Evolutionary conservation across 2,329 filamentous ascomycete genomes (phyloP).

Genomic region (Ascochyta viciae-villosae): DNA sequence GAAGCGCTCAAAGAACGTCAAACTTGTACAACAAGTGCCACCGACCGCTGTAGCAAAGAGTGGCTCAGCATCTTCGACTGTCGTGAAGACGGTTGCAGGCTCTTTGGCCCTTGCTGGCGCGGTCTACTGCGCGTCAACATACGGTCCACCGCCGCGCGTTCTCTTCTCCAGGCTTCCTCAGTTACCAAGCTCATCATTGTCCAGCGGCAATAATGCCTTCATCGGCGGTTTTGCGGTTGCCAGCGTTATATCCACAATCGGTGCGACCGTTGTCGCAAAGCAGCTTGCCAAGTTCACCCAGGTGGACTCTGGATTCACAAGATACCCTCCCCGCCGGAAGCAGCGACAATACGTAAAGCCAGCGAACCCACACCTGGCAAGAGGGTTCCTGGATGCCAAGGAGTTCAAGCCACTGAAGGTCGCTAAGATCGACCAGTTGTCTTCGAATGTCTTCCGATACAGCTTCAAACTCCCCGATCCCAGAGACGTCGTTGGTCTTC

Average conservation of each 20-base stretch:
- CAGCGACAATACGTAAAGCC: slow-evolving; percentile 15
- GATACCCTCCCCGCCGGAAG: slow-evolving; percentile 33
- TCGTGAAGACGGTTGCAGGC: slow-evolving; percentile 17
- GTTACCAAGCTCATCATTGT: slow-evolving; percentile 4
- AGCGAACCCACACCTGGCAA: slow-evolving; percentile 23
- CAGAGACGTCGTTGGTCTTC: slow-evolving; percentile 39
- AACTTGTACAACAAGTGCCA: slow-evolving; percentile 47
- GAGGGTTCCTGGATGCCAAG: slow-evolving; percentile 59
- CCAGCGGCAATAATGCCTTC: slow-evolving; percentile 18
- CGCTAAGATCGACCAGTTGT: slow-evolving; percentile 21
- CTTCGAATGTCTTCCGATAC: slow-evolving; percentile 31
- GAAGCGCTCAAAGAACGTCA: slow-evolving; percentile 41
- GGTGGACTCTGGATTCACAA: slow-evolving; percentile 26
- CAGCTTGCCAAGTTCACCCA: slow-evolving; percentile 55
- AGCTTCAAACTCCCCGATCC: slow-evolving; percentile 34
- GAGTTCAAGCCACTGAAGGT: slow-evolving; percentile 59
- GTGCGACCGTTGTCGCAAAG: slow-evolving; percentile 21
- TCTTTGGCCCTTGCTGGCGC: slow-evolving; percentile 19
- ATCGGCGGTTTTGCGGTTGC: slow-evolving; percentile 26
- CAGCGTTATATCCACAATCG: slow-evolving; percentile 26
- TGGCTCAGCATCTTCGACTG: slow-evolving; percentile 8
- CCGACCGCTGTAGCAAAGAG: slow-evolving; percentile 2
- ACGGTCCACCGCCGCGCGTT: slow-evolving; percentile 14
- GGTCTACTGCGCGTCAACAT: slow-evolving; percentile 19
- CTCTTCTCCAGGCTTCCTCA: slow-evolving; percentile 16